These are phyloP conservation scores for Closterium sp. DNA, from an alignment of 139 green algal genomes.

Conservation along the genomic window DNA sequence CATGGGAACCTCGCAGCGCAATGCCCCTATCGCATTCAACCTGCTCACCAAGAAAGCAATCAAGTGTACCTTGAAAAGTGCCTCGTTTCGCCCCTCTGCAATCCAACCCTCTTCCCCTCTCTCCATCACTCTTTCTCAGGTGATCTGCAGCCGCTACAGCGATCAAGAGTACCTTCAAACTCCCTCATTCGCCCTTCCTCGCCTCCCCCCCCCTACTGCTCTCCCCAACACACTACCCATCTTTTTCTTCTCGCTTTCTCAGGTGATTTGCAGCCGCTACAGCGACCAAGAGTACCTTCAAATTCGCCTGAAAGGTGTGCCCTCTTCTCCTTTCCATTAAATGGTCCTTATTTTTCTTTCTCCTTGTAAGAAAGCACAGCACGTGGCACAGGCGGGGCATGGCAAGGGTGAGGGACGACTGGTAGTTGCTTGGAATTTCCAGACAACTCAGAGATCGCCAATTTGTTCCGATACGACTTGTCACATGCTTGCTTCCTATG, in stretches of 20 bases:
- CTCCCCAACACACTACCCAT: background rate
- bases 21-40: too few relatives aligned
- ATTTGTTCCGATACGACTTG: too few relatives aligned
- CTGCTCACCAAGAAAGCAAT: too few relatives aligned
- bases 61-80: background rate
- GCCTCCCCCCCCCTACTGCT: background rate
- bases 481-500: too few relatives aligned
- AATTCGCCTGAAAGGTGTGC: slow-evolving; percentile 59
- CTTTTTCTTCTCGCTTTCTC: background rate
- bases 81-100: background rate
- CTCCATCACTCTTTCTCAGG: slow-evolving; percentile 15
- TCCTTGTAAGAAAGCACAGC: slow-evolving; percentile 12
- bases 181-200: background rate
- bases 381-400: too few relatives aligned
- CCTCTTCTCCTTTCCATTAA: background rate
- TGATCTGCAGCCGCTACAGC: slow-evolving; percentile 68
- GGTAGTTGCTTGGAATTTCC: slow-evolving; percentile 48
- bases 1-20: too few relatives aligned
- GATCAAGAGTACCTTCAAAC: too few relatives aligned
- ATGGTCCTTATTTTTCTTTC: too few relatives aligned
- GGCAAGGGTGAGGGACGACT: slow-evolving; percentile 60
- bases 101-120: background rate
- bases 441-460: too few relatives aligned
- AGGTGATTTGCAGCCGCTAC: slow-evolving; percentile 71
- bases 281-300: slow-evolving; percentile 75